phyloP scores from a whole-genome alignment of 2,329 filamentous ascomycete genomes.

The Colletotrichum magnum region DNA sequence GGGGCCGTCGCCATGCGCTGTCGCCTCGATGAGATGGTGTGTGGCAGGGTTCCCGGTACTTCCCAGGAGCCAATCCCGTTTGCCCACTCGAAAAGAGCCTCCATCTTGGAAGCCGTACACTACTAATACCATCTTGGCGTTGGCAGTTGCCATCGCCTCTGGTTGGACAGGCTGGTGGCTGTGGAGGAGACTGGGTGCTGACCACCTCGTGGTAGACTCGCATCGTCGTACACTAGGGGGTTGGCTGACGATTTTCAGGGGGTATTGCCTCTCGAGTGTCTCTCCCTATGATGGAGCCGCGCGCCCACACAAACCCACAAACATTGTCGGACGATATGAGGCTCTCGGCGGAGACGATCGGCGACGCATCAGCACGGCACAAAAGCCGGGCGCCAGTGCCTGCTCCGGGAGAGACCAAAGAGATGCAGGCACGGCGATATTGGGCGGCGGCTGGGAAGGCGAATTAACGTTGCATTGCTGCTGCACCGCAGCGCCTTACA shows the following conservation, averaged over 20 bases:
- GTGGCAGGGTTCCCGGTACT: constrained; percentile 26
- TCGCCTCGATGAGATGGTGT: constrained; percentile 35
- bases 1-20: constrained; percentile 45
- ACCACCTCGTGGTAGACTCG: constrained; percentile 28
- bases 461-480: constrained; percentile 34
- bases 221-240: not conserved
- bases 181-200: not conserved
- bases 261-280: not conserved
- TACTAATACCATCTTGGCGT: constrained; percentile 21
- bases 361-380: constrained; percentile 18
- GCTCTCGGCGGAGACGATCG: constrained; percentile 12
- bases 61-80: constrained; percentile 41
- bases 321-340: constrained; percentile 29
- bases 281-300: not conserved
- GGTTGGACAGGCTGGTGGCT: constrained; percentile 9
- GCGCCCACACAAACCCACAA: constrained; percentile 9
- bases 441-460: constrained; percentile 9
- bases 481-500: not conserved
- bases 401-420: not conserved
- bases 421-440: constrained; percentile 21
- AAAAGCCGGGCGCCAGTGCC: constrained; percentile 7
- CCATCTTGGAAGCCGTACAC: constrained; percentile 12
- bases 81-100: constrained; percentile 31
- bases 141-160: constrained; percentile 3
- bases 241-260: not conserved